Percentiles rank a stretch among this genome's conserved stretches.
phyloP scores from a whole-genome alignment of 2,329 filamentous ascomycete species.

The Trichoderma sp. region DNA sequence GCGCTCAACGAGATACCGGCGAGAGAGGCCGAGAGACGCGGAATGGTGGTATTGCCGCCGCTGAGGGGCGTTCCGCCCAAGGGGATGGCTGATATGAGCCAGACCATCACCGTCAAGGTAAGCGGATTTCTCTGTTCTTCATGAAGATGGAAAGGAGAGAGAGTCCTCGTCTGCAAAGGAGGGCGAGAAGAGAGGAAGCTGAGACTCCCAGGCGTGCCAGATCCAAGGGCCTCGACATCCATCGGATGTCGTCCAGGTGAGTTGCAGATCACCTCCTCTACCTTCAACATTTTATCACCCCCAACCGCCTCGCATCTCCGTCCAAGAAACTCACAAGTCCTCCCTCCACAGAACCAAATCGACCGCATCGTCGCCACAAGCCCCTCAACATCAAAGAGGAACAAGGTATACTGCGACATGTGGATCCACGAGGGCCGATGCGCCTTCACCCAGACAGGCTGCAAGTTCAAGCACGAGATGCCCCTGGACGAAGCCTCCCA shows the following conservation, averaged over 20 bases:
- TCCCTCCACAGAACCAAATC: conserved; percentile 41
- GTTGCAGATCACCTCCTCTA: not conserved
- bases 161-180: not conserved
- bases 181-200: conserved; percentile 33
- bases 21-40: conserved; percentile 42
- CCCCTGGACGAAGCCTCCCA: conserved; percentile 69
- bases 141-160: not conserved
- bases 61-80: conserved; percentile 44
- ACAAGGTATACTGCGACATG: conserved; percentile 82
- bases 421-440: conserved; percentile 88
- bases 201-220: conserved; percentile 36
- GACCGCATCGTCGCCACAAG: conserved; percentile 40
- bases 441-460: conserved; percentile 82
- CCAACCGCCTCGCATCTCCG: not conserved
- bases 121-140: conserved; percentile 34
- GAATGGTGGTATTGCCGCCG: conserved; percentile 53
- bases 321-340: not conserved
- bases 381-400: conserved; percentile 46
- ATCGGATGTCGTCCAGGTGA: conserved; percentile 42
- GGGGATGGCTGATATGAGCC: conserved; percentile 44
- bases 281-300: conserved; percentile 15
- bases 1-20: conserved; percentile 48
- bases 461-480: conserved; percentile 90
- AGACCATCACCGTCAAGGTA: conserved; percentile 46
- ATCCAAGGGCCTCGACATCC: conserved; percentile 30